These are phyloP conservation scores for Aethionema arabicum DNA, from an alignment of 345 rosid species.

Conservation along the genomic window DNA sequence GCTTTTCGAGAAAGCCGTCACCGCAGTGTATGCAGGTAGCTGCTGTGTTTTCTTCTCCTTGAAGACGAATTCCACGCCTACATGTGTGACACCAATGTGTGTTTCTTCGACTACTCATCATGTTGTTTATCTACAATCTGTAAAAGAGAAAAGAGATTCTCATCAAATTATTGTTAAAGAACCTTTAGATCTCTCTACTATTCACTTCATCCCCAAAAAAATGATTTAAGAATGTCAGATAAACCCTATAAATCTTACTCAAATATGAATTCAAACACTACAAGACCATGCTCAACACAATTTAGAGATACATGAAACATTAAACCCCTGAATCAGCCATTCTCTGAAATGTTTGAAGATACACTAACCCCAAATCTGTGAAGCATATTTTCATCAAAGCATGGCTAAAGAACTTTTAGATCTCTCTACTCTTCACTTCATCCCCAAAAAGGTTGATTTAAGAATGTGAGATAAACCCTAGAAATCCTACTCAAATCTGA, in stretches of 20 bases:
- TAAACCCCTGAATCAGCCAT: not conserved
- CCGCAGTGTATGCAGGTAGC: conserved; percentile 35
- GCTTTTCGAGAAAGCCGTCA: conserved; percentile 22
- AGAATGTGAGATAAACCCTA: not conserved
- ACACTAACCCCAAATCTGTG: too few species aligned
- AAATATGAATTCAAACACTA: not conserved
- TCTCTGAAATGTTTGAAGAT: too few species aligned
- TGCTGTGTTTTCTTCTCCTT: conserved; percentile 23
- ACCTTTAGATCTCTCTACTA: not conserved
- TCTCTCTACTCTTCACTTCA: too few species aligned
- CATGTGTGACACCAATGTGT: conserved; percentile 39
- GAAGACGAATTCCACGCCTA: conserved; percentile 27
- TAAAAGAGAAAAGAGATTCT: not conserved
- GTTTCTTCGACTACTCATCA: conserved; percentile 28
- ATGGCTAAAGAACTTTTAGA: too few species aligned
- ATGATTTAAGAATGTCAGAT: not conserved
- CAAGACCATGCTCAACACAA: not conserved
- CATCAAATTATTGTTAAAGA: conserved; percentile 3
- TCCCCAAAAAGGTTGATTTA: too few species aligned
- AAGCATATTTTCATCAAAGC: too few species aligned
- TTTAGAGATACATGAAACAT: conserved; percentile 7
- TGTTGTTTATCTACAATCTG: not conserved
- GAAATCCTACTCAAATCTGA: not conserved
- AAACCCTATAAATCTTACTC: not conserved
- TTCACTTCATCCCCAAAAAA: not conserved